Conservation (phyloP, 352 stramenopile genomes). For the Pythium oligandrum region DNA sequence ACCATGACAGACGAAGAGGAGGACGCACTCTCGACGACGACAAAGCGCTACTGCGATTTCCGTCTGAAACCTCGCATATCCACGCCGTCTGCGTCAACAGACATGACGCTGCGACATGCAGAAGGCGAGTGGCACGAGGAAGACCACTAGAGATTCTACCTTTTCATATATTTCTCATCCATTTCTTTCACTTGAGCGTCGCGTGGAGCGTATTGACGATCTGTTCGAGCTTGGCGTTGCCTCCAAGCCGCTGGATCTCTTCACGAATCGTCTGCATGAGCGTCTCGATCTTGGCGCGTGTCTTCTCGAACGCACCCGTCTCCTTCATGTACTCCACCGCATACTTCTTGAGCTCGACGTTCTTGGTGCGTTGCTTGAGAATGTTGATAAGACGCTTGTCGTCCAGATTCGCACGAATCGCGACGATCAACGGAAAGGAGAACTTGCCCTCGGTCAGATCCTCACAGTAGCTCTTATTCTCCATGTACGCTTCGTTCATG, state of each 20-base stretch:
- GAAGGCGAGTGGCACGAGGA: slow-evolving; percentile 6
- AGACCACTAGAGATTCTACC: slow-evolving; percentile 5
- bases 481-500: slow-evolving; percentile 94
- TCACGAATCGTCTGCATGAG: slow-evolving; percentile 40
- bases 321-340: slow-evolving; percentile 84
- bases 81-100: slow-evolving; percentile 6
- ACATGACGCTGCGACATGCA: slow-evolving; percentile 14
- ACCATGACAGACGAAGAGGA: neutral
- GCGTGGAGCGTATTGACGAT: slow-evolving; percentile 54
- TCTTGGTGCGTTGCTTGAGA: slow-evolving; percentile 95
- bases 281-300: slow-evolving; percentile 52
- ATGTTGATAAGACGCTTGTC: slow-evolving; percentile 93
- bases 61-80: slow-evolving; percentile 10
- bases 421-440: slow-evolving; percentile 87
- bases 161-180: slow-evolving; percentile 4
- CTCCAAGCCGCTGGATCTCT: slow-evolving; percentile 44
- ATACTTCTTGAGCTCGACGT: slow-evolving; percentile 94
- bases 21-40: neutral
- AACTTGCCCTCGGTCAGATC: slow-evolving; percentile 98
- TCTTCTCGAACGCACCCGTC: slow-evolving; percentile 48
- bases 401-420: slow-evolving; percentile 52
- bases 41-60: slow-evolving; percentile 14
- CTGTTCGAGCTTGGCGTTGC: slow-evolving; percentile 48
- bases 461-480: slow-evolving; percentile 97
- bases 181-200: slow-evolving; percentile 33